Conservation (phyloP, 345 rosid species). For the Murraya koenigii region DNA sequence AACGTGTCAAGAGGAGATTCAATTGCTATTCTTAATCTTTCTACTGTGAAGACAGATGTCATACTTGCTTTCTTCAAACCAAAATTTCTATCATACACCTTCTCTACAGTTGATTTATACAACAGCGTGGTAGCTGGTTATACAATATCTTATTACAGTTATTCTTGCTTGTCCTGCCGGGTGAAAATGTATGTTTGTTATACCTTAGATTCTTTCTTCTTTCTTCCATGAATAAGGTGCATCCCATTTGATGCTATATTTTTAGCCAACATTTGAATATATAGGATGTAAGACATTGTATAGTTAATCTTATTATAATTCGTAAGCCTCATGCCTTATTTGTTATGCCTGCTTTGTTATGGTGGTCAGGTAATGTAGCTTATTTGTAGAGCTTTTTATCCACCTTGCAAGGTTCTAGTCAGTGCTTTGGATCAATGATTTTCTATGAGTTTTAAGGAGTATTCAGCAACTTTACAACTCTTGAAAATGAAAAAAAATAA, state of each 20-base stretch:
- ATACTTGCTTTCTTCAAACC: neutral
- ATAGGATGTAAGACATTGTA: neutral
- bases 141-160: neutral
- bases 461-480: no score
- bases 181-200: conserved; percentile 5
- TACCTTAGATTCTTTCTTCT: neutral
- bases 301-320: neutral
- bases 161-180: neutral
- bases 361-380: neutral
- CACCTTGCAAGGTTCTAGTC: neutral
- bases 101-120: neutral
- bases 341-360: no score
- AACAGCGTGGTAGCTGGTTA: neutral
- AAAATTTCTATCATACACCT: neutral
- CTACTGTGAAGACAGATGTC: neutral
- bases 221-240: neutral
- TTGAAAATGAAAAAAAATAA: no score
- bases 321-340: no score
- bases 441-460: neutral
- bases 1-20: conserved; percentile 42
- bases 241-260: neutral
- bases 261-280: neutral
- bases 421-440: neutral
- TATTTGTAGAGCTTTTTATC: neutral
- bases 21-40: conserved; percentile 10